phyloP scores from a whole-genome alignment of 2,329 filamentous ascomycete species.

The Pseudogymnoascus verrucosus region DNA sequence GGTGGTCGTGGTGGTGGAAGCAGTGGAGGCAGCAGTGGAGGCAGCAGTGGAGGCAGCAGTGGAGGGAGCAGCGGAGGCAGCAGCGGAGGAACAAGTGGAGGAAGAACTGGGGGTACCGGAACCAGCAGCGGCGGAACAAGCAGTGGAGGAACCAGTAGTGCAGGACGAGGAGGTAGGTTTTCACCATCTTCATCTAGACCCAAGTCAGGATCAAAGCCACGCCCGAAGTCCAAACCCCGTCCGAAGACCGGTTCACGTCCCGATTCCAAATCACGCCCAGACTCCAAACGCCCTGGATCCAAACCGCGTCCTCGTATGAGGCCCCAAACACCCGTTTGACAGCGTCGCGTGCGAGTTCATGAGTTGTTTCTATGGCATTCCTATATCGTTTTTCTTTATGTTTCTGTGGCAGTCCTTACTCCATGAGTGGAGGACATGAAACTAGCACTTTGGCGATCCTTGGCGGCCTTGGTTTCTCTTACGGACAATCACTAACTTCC shows the following conservation, averaged over 20 bases:
- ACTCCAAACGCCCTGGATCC: conserved; percentile 11
- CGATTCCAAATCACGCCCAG: neutral
- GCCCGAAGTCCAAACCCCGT: neutral
- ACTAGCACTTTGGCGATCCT: neutral
- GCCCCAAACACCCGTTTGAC: conserved; percentile 11
- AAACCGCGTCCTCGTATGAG: conserved; percentile 5
- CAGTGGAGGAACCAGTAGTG: neutral
- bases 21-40: conserved; percentile 6
- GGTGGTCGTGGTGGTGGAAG: conserved; percentile 36
- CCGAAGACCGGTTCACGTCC: neutral
- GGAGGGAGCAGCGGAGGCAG: neutral
- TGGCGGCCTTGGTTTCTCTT: neutral
- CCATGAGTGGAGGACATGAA: neutral
- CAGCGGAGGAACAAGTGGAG: neutral
- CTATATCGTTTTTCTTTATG: neutral
- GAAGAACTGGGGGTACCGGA: neutral
- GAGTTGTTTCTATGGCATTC: neutral
- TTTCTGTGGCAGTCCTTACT: neutral
- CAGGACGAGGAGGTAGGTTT: neutral
- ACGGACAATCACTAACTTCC: neutral
- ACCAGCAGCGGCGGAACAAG: neutral
- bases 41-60: too few species aligned
- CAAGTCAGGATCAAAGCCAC: neutral
- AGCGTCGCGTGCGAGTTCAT: neutral
- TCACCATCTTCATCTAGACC: conserved; percentile 11